Conservation (phyloP, 2,329 filamentous ascomycete species). For the Truncatella angustata region DNA sequence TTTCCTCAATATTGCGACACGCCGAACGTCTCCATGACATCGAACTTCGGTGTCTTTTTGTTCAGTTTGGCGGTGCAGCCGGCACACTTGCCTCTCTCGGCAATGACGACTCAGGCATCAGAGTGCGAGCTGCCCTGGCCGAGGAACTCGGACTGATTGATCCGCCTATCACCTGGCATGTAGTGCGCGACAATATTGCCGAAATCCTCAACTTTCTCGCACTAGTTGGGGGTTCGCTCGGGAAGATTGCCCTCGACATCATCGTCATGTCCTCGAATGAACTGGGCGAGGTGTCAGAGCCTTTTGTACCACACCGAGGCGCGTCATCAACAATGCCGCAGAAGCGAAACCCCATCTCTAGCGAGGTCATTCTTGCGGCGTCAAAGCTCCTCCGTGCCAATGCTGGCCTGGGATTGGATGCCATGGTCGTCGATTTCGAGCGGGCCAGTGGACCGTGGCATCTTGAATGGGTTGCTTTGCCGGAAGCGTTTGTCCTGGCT, state of each 20-base stretch:
- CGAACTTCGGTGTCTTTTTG: slow-evolving; percentile 42
- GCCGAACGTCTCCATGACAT: slow-evolving; percentile 45
- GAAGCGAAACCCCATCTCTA: slow-evolving; percentile 58
- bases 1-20: slow-evolving; percentile 48
- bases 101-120: slow-evolving; percentile 42
- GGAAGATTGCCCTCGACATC: slow-evolving; percentile 54
- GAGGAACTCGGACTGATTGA: slow-evolving; percentile 44
- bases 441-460: slow-evolving; percentile 58
- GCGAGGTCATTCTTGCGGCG: slow-evolving; percentile 53
- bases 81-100: slow-evolving; percentile 54
- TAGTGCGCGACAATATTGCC: slow-evolving; percentile 51
- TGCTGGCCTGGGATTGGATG: slow-evolving; percentile 50
- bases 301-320: slow-evolving; percentile 52
- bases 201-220: slow-evolving; percentile 54
- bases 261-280: slow-evolving; percentile 60
- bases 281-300: slow-evolving; percentile 52
- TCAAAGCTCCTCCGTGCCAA: slow-evolving; percentile 53
- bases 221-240: slow-evolving; percentile 50
- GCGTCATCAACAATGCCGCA: slow-evolving; percentile 57
- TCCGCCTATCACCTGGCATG: slow-evolving; percentile 56
- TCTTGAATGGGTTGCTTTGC: slow-evolving; percentile 56
- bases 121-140: slow-evolving; percentile 48
- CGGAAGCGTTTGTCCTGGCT: slow-evolving; percentile 51
- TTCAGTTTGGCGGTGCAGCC: slow-evolving; percentile 56
- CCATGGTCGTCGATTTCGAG: slow-evolving; percentile 58